A percentile compares a stretch with the other conserved stretches of the same genome.
These are phyloP conservation scores for Clavulina sp. DNA, from an alignment of 768 basidiomycete genomes.

Conservation along the genomic window DNA sequence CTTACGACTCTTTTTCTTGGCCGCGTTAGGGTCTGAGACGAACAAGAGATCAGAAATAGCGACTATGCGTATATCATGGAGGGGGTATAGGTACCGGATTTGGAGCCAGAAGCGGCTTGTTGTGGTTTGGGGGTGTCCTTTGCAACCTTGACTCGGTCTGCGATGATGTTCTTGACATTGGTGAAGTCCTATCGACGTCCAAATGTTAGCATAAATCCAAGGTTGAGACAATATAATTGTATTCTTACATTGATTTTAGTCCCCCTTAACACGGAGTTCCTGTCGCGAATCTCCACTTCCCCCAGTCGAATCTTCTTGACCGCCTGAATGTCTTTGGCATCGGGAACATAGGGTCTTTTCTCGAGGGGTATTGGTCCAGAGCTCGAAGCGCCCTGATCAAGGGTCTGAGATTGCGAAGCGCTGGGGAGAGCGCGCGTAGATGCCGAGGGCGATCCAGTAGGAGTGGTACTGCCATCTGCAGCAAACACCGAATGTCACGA, in stretches of 20 bases:
- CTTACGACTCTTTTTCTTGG: constrained; percentile 55
- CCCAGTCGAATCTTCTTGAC: constrained; percentile 70
- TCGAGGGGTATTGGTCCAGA: no score
- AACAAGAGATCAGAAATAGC: background rate
- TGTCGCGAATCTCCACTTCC: constrained; percentile 66
- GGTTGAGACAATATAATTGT: background rate
- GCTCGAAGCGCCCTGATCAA: constrained; percentile 22
- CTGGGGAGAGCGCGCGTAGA: constrained; percentile 12
- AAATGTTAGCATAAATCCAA: background rate
- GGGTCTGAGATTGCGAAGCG: constrained; percentile 9
- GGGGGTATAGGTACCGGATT: constrained; percentile 19
- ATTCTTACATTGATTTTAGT: constrained; percentile 60
- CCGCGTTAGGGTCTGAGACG: constrained; percentile 34
- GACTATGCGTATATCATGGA: background rate
- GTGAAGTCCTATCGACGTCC: constrained; percentile 50
- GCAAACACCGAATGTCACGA: constrained; percentile 8
- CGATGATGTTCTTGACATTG: constrained; percentile 42
- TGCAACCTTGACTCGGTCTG: constrained; percentile 63
- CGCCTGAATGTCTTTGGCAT: constrained; percentile 58
- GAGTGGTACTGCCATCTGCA: constrained; percentile 29
- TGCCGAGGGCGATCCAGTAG: constrained; percentile 35
- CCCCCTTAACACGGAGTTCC: constrained; percentile 70
- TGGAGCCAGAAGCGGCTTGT: constrained; percentile 16
- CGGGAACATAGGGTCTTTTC: constrained; percentile 66
- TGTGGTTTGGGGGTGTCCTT: constrained; percentile 42